Percentiles rank a stretch among this genome's conserved stretches.
Evolutionary conservation across 768 basidiomycete genomes (phyloP).

Genomic region (Russula sp.): DNA sequence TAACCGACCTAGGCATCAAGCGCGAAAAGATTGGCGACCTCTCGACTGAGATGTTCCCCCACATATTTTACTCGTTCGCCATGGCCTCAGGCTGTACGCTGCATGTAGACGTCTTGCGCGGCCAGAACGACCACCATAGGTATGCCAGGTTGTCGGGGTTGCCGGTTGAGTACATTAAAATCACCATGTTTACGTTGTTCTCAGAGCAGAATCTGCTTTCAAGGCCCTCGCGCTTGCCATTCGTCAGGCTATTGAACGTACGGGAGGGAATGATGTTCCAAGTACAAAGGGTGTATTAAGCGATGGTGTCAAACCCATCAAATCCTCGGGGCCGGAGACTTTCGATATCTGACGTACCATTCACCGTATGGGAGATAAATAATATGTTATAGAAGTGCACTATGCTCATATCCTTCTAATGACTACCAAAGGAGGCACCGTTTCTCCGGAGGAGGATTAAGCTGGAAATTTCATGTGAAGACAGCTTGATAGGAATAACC

Average conservation of each 20-base stretch:
- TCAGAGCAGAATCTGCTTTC: slow-evolving; percentile 94
- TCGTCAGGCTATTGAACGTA: slow-evolving; percentile 86
- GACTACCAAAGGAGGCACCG: slow-evolving; percentile 71
- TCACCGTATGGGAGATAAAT: neutral
- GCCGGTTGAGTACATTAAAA: neutral
- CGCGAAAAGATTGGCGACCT: slow-evolving; percentile 92
- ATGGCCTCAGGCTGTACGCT: slow-evolving; percentile 91
- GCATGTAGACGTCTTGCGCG: slow-evolving; percentile 90
- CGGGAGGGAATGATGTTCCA: slow-evolving; percentile 86
- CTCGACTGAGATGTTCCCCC: slow-evolving; percentile 97
- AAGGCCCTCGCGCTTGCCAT: slow-evolving; percentile 96
- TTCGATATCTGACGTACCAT: neutral
- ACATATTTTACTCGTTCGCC: slow-evolving; percentile 97
- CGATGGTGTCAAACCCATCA: neutral
- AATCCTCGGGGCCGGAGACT: too few species aligned
- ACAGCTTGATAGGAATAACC: neutral
- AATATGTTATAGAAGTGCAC: neutral
- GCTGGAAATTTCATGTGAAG: slow-evolving; percentile 34
- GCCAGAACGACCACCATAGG: slow-evolving; percentile 98
- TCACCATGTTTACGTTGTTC: neutral
- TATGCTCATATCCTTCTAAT: neutral
- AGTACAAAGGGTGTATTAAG: slow-evolving; percentile 86
- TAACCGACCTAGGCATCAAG: slow-evolving; percentile 81
- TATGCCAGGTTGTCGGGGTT: slow-evolving; percentile 33
- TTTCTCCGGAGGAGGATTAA: slow-evolving; percentile 77